Conservation (phyloP, 1,139 yeast species). For the Hansenula lynferdii region DNA sequence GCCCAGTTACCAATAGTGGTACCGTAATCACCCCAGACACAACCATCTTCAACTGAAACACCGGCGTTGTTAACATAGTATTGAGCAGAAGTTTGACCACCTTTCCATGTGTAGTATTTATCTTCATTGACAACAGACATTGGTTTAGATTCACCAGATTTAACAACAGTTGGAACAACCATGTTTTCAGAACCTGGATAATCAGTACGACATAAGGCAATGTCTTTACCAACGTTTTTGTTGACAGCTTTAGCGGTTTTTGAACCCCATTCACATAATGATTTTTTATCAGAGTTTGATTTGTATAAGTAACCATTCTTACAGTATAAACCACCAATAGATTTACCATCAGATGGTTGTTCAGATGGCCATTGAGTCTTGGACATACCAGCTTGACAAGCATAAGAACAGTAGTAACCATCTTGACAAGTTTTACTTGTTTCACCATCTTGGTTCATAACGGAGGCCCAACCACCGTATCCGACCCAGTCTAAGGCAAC, state of each 20-base stretch:
- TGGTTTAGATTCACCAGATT: constrained; percentile 60
- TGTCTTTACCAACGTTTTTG: constrained; percentile 54
- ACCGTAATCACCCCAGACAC: constrained; percentile 84
- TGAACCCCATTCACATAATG: constrained; percentile 84
- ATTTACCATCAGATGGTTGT: constrained; percentile 84
- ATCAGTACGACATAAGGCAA: constrained; percentile 95
- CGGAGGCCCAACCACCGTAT: constrained; percentile 91
- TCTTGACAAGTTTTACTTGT: constrained; percentile 68
- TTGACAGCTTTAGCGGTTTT: constrained; percentile 65
- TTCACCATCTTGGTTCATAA: constrained; percentile 51
- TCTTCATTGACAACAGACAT: constrained; percentile 77
- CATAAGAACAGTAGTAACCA: constrained; percentile 93
- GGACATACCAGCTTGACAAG: constrained; percentile 95
- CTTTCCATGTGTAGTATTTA: constrained; percentile 77
- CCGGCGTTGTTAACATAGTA: constrained; percentile 98
- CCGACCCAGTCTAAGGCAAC: constrained; percentile 75
- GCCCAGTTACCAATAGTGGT: constrained; percentile 97
- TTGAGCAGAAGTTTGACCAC: constrained; percentile 85
- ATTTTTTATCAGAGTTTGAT: constrained; percentile 54
- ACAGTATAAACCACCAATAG: constrained; percentile 88
- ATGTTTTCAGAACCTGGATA: constrained; percentile 99
- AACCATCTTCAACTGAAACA: constrained; percentile 82
- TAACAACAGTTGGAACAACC: constrained; percentile 85
- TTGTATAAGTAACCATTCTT: constrained; percentile 75
- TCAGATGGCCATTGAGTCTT: constrained; percentile 92